Evolutionary conservation across 306 rosid genomes (phyloP).

Genomic region (Alnus rubra): DNA sequence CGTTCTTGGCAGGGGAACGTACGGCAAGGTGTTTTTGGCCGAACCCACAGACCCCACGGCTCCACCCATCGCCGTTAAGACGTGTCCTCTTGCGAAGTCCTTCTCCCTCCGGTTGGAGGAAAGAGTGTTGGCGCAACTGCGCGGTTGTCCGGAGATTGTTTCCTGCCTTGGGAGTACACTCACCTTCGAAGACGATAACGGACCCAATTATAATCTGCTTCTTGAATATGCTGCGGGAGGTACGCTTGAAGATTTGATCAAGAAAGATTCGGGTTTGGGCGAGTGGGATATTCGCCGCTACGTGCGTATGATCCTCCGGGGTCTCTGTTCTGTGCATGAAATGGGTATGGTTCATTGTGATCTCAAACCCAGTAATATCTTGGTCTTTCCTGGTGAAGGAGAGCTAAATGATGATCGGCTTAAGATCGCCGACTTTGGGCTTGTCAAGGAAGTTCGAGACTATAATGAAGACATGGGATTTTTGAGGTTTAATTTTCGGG

Average conservation of each 20-base stretch:
- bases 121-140: neutral
- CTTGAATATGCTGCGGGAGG: slow-evolving; percentile 14
- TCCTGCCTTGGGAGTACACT: neutral
- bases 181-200: neutral
- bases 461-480: neutral
- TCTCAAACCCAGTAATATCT: slow-evolving; percentile 7
- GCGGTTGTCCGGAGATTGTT: neutral
- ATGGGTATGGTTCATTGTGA: neutral
- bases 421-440: slow-evolving; percentile 20
- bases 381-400: neutral
- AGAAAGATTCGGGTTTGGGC: neutral
- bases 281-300: neutral
- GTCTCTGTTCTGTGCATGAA: neutral
- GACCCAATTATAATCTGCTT: neutral
- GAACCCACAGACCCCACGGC: neutral
- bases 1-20: neutral
- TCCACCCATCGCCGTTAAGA: neutral
- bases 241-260: neutral
- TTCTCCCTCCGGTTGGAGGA: neutral
- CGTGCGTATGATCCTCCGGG: neutral
- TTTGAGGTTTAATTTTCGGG: neutral
- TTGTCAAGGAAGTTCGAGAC: neutral
- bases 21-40: neutral
- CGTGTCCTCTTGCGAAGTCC: neutral
- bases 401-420: neutral